Conservation (phyloP, 1,139 yeast genomes). For the Tardiomyces digboiensis region DNA sequence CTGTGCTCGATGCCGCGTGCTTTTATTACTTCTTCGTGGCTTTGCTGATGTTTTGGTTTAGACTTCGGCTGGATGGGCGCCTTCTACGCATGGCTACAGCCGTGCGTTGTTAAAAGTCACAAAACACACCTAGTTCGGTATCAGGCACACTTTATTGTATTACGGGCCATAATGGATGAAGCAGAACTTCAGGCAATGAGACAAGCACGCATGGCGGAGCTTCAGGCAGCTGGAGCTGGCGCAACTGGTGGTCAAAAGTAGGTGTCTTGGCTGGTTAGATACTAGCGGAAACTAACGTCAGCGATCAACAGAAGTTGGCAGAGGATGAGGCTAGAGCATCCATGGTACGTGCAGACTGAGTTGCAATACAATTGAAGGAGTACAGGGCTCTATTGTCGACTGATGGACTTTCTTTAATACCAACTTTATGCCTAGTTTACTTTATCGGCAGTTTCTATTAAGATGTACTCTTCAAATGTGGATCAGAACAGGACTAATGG, state of each 20-base stretch:
- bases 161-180: slow-evolving; percentile 36
- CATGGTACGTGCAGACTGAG: slow-evolving; percentile 17
- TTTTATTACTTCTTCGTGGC: not conserved
- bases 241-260: too few species aligned
- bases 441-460: too few species aligned
- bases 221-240: slow-evolving; percentile 33
- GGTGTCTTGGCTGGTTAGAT: too few species aligned
- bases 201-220: slow-evolving; percentile 77
- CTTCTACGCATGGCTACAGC: not conserved
- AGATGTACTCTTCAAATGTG: slow-evolving; percentile 92
- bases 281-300: slow-evolving; percentile 7
- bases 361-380: too few species aligned
- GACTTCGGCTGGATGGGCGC: not conserved
- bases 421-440: too few species aligned
- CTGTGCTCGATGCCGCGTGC: not conserved
- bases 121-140: not conserved
- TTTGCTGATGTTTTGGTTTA: not conserved
- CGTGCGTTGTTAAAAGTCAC: not conserved
- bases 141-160: not conserved
- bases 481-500: slow-evolving; percentile 36
- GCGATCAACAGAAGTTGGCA: slow-evolving; percentile 9
- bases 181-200: slow-evolving; percentile 81
- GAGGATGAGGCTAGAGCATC: slow-evolving; percentile 28
- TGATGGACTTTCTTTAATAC: too few species aligned
- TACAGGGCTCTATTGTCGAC: too few species aligned